A percentile compares a stretch with the other conserved stretches of the same genome.
Conservation (phyloP, 352 stramenopile species). For the Nothophytophthora sp. region DNA sequence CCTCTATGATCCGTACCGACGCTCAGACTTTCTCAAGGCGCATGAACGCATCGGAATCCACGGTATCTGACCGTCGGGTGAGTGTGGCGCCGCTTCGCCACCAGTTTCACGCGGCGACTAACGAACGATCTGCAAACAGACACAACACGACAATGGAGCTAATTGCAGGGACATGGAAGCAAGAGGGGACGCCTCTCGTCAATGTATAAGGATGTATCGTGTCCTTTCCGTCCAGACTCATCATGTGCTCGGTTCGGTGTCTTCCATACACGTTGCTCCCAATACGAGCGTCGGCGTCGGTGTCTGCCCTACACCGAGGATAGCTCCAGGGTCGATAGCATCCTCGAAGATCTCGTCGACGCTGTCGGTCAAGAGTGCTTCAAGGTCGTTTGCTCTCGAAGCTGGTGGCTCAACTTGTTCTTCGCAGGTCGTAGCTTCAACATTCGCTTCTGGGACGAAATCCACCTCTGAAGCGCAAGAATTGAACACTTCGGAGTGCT, state of each 20-base stretch:
- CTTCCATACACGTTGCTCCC: neutral
- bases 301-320: neutral
- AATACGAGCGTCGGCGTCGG: neutral
- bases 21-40: neutral
- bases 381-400: neutral
- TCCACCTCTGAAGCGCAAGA: constrained; percentile 23
- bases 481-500: constrained; percentile 18
- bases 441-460: neutral
- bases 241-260: no score
- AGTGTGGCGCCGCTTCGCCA: constrained; percentile 19
- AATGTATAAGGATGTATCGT: no score
- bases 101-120: constrained; percentile 5
- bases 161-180: no score
- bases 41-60: constrained; percentile 14
- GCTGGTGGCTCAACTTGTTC: neutral
- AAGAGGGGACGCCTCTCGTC: no score
- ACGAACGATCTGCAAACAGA: constrained; percentile 10
- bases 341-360: constrained; percentile 23
- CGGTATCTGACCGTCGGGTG: no score
- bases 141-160: neutral
- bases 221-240: no score
- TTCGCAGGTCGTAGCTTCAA: neutral
- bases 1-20: constrained; percentile 4
- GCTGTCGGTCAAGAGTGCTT: constrained; percentile 1
- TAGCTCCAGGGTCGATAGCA: constrained; percentile 5